A percentile compares a stretch with the other conserved stretches of the same genome.
These are phyloP conservation scores for Gracilaria vermiculophylla DNA, from an alignment of 23 red algal species.

Conservation along the genomic window DNA sequence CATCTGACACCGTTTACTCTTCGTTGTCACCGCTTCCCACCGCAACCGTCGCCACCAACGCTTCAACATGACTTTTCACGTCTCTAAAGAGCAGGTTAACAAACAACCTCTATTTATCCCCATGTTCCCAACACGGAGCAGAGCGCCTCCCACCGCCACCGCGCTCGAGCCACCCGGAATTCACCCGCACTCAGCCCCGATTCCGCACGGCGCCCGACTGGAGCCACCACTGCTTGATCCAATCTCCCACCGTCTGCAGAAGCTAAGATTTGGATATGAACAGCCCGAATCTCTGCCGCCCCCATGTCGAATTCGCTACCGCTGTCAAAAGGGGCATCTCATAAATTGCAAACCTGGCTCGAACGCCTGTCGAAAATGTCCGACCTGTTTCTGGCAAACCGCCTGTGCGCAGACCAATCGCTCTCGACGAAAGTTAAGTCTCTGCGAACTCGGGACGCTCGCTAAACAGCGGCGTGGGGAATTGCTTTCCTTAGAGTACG, in stretches of 20 bases:
- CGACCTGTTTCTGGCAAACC: background rate
- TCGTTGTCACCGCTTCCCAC: no score
- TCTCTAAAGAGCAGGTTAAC: no score
- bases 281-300: no score
- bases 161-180: background rate
- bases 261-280: background rate
- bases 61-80: no score
- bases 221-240: background rate
- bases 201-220: background rate
- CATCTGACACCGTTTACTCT: no score
- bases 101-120: background rate
- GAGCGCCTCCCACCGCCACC: background rate
- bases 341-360: background rate
- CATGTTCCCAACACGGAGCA: background rate
- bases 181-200: background rate
- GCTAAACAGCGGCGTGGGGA: constrained; percentile 52
- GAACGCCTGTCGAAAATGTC: background rate
- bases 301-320: background rate
- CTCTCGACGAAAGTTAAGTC: constrained; percentile 22
- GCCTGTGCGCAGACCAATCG: background rate
- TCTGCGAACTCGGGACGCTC: constrained; percentile 3
- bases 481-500: constrained; percentile 59
- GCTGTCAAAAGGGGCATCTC: constrained; percentile 9
- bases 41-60: no score
- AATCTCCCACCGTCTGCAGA: background rate